Percentiles rank a stretch among this genome's conserved stretches.
Conservation (phyloP, 306 rosid species). For the Arachis stenosperma region DNA sequence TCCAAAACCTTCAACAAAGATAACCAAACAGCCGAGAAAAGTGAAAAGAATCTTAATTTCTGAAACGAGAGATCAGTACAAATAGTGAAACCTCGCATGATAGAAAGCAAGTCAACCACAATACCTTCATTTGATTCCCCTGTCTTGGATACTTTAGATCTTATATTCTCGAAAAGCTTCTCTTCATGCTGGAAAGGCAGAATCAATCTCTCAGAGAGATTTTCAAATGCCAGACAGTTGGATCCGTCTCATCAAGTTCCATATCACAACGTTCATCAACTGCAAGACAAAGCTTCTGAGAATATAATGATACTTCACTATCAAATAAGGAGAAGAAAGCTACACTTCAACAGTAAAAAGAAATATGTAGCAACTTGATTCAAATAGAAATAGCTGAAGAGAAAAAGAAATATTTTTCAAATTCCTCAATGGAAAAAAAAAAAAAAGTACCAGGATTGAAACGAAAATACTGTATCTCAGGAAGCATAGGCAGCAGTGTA, state of each 20-base stretch:
- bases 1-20: slow-evolving; percentile 76
- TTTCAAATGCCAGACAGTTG: slow-evolving; percentile 84
- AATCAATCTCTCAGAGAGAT: slow-evolving; percentile 79
- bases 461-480: slow-evolving; percentile 91
- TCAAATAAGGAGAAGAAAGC: slow-evolving; percentile 30
- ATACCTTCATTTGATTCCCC: slow-evolving; percentile 65
- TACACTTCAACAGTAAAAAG: slow-evolving; percentile 4
- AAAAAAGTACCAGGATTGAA: slow-evolving; percentile 84
- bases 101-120: slow-evolving; percentile 38
- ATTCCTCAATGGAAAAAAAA: slow-evolving; percentile 24
- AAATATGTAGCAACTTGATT: slow-evolving; percentile 30
- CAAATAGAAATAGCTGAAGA: slow-evolving; percentile 22
- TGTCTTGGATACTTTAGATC: slow-evolving; percentile 53
- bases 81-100: slow-evolving; percentile 30
- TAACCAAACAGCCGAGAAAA: slow-evolving; percentile 38
- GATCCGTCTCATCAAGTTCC: slow-evolving; percentile 99
- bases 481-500: slow-evolving; percentile 95
- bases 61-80: neutral
- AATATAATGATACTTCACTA: slow-evolving; percentile 30
- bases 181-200: slow-evolving; percentile 84
- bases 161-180: slow-evolving; percentile 71
- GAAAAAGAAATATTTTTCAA: slow-evolving; percentile 23
- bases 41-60: slow-evolving; percentile 24
- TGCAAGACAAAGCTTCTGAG: slow-evolving; percentile 49
- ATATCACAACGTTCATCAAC: slow-evolving; percentile 98